Base-by-base conservation (phyloP, 2,329 filamentous ascomycete species). In the Apiospora pterosperma region DNA sequence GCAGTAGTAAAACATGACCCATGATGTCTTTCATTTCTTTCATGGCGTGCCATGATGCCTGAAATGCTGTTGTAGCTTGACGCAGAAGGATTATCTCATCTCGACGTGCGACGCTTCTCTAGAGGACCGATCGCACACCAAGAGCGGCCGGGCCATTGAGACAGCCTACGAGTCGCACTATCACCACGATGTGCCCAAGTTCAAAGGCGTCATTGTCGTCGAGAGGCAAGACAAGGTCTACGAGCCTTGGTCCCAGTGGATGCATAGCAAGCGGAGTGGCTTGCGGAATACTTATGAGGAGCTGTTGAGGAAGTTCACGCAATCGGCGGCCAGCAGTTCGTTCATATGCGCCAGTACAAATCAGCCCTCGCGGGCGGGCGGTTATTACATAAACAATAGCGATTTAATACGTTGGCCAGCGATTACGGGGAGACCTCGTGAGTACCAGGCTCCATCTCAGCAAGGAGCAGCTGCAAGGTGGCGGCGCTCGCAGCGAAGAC, bases 231-330 rank as follows among this genome's bases (percentile, higher is more conserved):
- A 62, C 52, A 59, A 65, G 64, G 64, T 69, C 7, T 71, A 69
- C 42, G 70, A 71, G 67, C 67, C 68, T 1, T 71, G 68, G 69
- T 71, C 70, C 42, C 44, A 59, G 44, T 66, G 64, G 62, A 62
- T 70, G 19, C 70, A 71, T n/a, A 64, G 67, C 11, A 68, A 68
- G 61, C 62, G 52, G 36, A 69, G 69, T 63, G 67, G 61, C 2
- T 44, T 68, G 11, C 58, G 59, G 16, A 21, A n/a, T 5, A 41
- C 60, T 36, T 61, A 61, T 36, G 41, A 61, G 36, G 59, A 23
- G 19, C 36, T 36, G 36, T 23, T 41, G 59, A 25, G 59, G 59
- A 41, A n/a, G 48, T 34, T 34, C 25, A 11, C 48, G 16, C n/a
- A 16, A 55, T 12, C n/a, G 25, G 16, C 5, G 41, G 4, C n/a